Evolutionary conservation across 176 grass and related monocot genomes (phyloP).

Genomic region (Aechmea fasciata): DNA sequence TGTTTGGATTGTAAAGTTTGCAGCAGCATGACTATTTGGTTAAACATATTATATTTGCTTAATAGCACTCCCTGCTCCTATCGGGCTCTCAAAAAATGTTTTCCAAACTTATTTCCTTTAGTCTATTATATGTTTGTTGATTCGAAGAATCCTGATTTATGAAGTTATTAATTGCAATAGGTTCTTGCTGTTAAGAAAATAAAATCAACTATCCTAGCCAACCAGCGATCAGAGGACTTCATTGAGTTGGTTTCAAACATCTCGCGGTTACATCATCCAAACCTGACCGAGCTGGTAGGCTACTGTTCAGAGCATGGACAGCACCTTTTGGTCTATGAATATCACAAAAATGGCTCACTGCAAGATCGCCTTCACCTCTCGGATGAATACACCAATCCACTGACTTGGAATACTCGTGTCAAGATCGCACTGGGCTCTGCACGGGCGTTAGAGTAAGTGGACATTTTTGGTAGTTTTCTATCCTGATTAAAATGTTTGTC

Average conservation of each 20-base stretch:
- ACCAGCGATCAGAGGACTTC: slow-evolving; percentile 77
- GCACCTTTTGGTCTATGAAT: slow-evolving; percentile 82
- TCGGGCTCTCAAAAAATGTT: no score
- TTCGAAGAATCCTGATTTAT: not conserved
- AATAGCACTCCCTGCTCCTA: no score
- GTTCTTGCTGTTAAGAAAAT: slow-evolving; percentile 93
- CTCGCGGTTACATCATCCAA: slow-evolving; percentile 64
- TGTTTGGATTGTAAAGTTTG: no score
- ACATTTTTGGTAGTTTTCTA: slow-evolving; percentile 1
- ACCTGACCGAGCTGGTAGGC: slow-evolving; percentile 79
- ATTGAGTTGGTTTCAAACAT: slow-evolving; percentile 58
- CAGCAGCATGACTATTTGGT: no score
- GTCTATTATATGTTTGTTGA: not conserved
- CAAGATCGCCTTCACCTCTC: slow-evolving; percentile 82
- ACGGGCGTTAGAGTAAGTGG: slow-evolving; percentile 85
- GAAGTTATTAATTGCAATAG: slow-evolving; percentile 26
- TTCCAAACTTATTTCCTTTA: no score
- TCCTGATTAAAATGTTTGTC: slow-evolving; percentile 11
- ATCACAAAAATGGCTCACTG: slow-evolving; percentile 75
- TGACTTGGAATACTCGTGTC: slow-evolving; percentile 73
- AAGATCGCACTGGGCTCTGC: slow-evolving; percentile 96
- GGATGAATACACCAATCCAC: slow-evolving; percentile 75
- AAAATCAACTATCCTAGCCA: slow-evolving; percentile 55
- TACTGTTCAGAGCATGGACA: slow-evolving; percentile 95
- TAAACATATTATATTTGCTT: no score